These are phyloP conservation scores for Mycena filopes DNA, from an alignment of 768 basidiomycete genomes.

Conservation along the genomic window DNA sequence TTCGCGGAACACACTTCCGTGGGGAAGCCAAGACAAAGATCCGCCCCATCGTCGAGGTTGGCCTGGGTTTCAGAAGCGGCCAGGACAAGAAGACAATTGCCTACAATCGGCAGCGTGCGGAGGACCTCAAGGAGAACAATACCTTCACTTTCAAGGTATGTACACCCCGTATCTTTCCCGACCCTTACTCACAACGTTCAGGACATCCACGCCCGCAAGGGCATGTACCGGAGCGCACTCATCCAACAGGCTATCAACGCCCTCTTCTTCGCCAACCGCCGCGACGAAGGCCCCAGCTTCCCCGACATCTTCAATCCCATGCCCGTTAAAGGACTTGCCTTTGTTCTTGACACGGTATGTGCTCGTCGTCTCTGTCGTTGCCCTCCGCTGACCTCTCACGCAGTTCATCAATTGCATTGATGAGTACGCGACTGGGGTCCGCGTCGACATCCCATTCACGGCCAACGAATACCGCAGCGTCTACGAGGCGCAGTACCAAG, in stretches of 20 bases:
- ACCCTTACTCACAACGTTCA: neutral
- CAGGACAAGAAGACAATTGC: constrained; percentile 19
- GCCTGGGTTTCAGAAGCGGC: constrained; percentile 31
- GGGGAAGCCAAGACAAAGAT: constrained; percentile 35
- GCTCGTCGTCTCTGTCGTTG: neutral
- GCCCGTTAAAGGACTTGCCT: constrained; percentile 1
- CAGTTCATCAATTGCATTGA: constrained; percentile 11
- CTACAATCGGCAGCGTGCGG: constrained; percentile 22
- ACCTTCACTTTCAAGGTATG: constrained; percentile 32
- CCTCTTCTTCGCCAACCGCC: constrained; percentile 34
- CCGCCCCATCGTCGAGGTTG: constrained; percentile 14
- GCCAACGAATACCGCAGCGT: constrained; percentile 7
- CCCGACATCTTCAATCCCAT: constrained; percentile 34
- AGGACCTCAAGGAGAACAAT: constrained; percentile 23
- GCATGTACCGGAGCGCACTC: constrained; percentile 17
- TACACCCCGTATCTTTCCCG: neutral
- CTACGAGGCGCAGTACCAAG: neutral
- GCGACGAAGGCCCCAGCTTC: constrained; percentile 28
- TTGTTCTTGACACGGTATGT: constrained; percentile 21
- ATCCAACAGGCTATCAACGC: constrained; percentile 30
- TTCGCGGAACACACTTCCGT: constrained; percentile 28
- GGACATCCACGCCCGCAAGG: constrained; percentile 5
- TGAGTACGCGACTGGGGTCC: neutral
- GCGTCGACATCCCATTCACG: constrained; percentile 7
- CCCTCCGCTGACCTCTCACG: neutral